phyloP scores from a whole-genome alignment of 2,329 filamentous ascomycete species.

The Aspergillus tanneri region DNA sequence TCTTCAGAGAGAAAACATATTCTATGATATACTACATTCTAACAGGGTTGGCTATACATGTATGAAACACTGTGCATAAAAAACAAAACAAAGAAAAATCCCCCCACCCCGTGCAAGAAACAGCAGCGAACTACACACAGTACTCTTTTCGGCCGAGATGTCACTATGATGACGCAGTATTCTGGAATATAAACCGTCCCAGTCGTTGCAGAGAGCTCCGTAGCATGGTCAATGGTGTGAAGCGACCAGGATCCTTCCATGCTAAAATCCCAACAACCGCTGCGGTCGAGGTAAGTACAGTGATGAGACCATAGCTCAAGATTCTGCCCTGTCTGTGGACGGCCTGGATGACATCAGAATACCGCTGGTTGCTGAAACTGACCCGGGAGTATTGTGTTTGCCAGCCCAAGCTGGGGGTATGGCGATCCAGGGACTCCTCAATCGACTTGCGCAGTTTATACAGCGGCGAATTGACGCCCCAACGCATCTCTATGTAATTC shows the following conservation, averaged over 20 bases:
- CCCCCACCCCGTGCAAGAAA: not conserved
- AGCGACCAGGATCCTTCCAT: conserved; percentile 30
- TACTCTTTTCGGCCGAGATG: too few species aligned
- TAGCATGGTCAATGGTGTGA: conserved; percentile 22
- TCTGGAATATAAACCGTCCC: conserved; percentile 15
- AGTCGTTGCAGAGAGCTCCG: conserved; percentile 15
- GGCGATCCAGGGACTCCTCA: conserved; percentile 78
- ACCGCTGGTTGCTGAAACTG: conserved; percentile 89
- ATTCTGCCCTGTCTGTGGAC: conserved; percentile 68
- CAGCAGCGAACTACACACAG: not conserved
- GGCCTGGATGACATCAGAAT: conserved; percentile 73
- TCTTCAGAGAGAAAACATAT: not conserved
- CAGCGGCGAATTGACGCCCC: conserved; percentile 71
- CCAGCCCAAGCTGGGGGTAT: conserved; percentile 77
- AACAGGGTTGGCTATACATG: too few species aligned
- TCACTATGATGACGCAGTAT: conserved; percentile 1
- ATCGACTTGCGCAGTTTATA: conserved; percentile 82
- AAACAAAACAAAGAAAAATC: not conserved
- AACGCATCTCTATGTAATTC: conserved; percentile 93
- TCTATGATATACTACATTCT: not conserved
- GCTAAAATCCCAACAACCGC: conserved; percentile 30
- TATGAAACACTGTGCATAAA: not conserved
- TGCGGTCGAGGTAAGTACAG: conserved; percentile 30
- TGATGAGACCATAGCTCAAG: conserved; percentile 46
- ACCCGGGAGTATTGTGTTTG: conserved; percentile 89